Evolutionary conservation across 176 grass and related monocot genomes (phyloP), one percentile per base, ranked within the genome.

Genomic region (Puya raimondii): DNA sequence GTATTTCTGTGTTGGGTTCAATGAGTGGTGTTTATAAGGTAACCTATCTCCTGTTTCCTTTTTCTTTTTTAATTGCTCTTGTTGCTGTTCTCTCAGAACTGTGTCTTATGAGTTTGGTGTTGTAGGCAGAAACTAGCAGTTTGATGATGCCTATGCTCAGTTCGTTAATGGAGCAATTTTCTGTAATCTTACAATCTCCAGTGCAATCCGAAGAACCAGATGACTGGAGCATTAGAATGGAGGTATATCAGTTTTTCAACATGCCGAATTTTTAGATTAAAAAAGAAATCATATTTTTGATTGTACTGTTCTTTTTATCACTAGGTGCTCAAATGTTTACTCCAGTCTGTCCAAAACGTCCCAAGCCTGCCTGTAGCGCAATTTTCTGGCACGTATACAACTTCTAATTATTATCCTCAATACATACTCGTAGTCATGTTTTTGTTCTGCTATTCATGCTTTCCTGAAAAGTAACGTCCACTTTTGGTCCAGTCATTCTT

Each of bases 11-110:
- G 81, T 81, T 96, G 70, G 93, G 89, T 58, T 90, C 89, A 65
- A 96, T 96, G 93, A 87, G 86, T 51, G 93, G 89, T 80, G 79
- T 96, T 65, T 96, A 96, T 77, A 84, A 90, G 93, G 93, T 92
- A 79, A 47, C 15, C 64, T 67, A 12, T 4, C 74, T 25, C 20
- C 25, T 64, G 70, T 76, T 63, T 56, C 76, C 29, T 67, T 20
- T 22, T 53, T 63, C 23, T 49, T 18, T 66, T 18, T 42, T 47
- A 65, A 27, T 22, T 64, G 11, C 58, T 77, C 17, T 11, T 65
- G 42, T 12, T 27, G 69, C 17, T 67, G 23, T 66, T 65, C 58
- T 33, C 81, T 42, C 18, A 74, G 74, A 67, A 20, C 11, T 75
- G 49, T 75, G 49, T 63, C 42, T 49, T 80, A 47, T 10, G 70